Conservation (phyloP, 495 filamentous ascomycete species). For the Glonium stellatum region DNA sequence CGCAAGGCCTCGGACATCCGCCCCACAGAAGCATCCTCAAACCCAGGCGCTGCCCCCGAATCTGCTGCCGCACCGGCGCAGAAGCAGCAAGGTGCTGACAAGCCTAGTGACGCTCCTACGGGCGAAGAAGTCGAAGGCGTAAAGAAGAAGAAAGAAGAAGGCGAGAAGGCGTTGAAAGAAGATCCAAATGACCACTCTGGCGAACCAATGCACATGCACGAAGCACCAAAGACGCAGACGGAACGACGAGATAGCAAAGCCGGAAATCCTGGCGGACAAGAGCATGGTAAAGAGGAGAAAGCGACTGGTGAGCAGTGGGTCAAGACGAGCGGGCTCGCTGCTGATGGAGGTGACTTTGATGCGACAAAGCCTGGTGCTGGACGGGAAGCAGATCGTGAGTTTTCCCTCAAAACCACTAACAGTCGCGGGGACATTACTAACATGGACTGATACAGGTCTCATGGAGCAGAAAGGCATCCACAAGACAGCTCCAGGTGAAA, state of each 20-base stretch:
- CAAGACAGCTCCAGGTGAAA: slow-evolving; percentile 14
- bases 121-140: slow-evolving; percentile 17
- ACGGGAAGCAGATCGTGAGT: slow-evolving; percentile 58
- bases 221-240: slow-evolving; percentile 17
- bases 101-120: slow-evolving; percentile 29
- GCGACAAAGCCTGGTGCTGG: slow-evolving; percentile 54
- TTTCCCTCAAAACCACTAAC: not conserved
- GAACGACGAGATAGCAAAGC: slow-evolving; percentile 36
- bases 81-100: slow-evolving; percentile 39
- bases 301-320: slow-evolving; percentile 50
- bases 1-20: slow-evolving; percentile 9
- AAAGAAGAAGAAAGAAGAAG: slow-evolving; percentile 19
- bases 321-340: slow-evolving; percentile 46
- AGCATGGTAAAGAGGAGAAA: slow-evolving; percentile 43
- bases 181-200: slow-evolving; percentile 28
- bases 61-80: slow-evolving; percentile 17
- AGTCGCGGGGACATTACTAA: slow-evolving; percentile 3
- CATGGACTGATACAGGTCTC: slow-evolving; percentile 26
- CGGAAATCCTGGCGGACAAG: slow-evolving; percentile 43
- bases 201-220: slow-evolving; percentile 27
- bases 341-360: slow-evolving; percentile 56
- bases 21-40: slow-evolving; percentile 19
- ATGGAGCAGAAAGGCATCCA: slow-evolving; percentile 31
- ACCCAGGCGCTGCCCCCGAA: slow-evolving; percentile 21
- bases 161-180: slow-evolving; percentile 16